phyloP scores from a whole-genome alignment of 2,329 filamentous ascomycete species.

The Penicillium sp. region DNA sequence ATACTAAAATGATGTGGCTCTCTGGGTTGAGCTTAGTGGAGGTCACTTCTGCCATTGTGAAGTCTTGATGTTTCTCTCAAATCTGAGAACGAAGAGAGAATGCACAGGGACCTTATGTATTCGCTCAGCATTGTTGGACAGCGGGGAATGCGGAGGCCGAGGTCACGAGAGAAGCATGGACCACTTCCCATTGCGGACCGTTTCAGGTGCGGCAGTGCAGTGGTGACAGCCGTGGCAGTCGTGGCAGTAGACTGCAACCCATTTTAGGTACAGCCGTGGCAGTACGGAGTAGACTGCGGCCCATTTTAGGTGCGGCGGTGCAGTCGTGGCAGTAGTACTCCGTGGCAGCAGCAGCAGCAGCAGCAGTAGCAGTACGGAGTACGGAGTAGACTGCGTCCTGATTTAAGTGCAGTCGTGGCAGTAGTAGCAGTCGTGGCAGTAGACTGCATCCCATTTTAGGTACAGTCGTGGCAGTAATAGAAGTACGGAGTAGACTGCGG shows the following conservation, averaged over 20 bases:
- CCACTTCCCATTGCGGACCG: conserved; percentile 5
- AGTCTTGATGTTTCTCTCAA: not conserved
- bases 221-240: not conserved
- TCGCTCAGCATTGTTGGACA: not conserved
- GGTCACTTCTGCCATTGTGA: conserved; percentile 45
- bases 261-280: too few relatives aligned
- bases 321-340: too few relatives aligned
- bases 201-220: not conserved
- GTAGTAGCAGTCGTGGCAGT: not conserved
- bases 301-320: too few relatives aligned
- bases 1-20: conserved; percentile 53
- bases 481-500: too few relatives aligned
- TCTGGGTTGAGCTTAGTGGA: conserved; percentile 53
- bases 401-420: not conserved
- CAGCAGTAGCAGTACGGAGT: too few relatives aligned
- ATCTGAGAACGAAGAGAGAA: not conserved
- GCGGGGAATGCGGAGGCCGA: conserved; percentile 5
- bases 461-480: too few relatives aligned
- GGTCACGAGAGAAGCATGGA: conserved; percentile 10
- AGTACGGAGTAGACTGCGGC: too few relatives aligned
- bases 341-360: too few relatives aligned
- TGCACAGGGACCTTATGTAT: not conserved
- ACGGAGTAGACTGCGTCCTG: too few relatives aligned
- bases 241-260: not conserved
- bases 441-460: not conserved